Conservation (phyloP, 495 filamentous ascomycete genomes). For the Penicillium cataractarum region DNA sequence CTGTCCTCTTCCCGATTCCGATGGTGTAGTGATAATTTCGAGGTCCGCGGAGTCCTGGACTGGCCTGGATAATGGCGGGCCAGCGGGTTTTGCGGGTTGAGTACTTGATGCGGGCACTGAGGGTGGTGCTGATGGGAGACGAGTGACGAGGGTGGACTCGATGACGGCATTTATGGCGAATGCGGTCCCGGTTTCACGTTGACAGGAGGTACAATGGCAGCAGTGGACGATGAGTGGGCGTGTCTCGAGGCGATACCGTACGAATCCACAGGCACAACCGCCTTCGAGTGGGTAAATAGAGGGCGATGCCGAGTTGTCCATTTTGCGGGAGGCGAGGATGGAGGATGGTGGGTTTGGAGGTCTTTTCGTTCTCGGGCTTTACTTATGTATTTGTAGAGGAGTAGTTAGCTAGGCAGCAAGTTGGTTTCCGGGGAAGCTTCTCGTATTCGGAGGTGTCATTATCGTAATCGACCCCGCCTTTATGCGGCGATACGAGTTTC, state of each 20-base stretch:
- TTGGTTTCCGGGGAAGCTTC: neutral
- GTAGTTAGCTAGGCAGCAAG: neutral
- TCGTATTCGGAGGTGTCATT: neutral
- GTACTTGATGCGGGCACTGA: slow-evolving; percentile 1
- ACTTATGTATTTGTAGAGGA: neutral
- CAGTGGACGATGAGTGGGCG: slow-evolving; percentile 2
- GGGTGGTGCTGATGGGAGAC: neutral
- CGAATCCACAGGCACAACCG: neutral
- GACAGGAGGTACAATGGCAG: slow-evolving; percentile 10
- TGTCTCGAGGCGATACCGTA: slow-evolving; percentile 6
- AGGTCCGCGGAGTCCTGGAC: neutral
- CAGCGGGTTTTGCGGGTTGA: neutral
- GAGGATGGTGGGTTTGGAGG: too few relatives aligned
- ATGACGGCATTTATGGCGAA: slow-evolving; percentile 4
- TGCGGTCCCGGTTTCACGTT: slow-evolving; percentile 5
- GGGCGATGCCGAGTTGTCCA: neutral
- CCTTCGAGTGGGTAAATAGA: neutral
- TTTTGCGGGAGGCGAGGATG: neutral
- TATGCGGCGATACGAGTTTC: neutral
- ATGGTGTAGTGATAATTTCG: neutral
- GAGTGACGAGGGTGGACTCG: neutral
- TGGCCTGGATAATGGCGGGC: neutral
- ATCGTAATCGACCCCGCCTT: neutral
- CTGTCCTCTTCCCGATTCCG: slow-evolving; percentile 4
- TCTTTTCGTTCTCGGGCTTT: too few relatives aligned